These are phyloP conservation scores for Apiotrichum sp. DNA, from an alignment of 1,284 basidiomycete genomes.

Conservation along the genomic window DNA sequence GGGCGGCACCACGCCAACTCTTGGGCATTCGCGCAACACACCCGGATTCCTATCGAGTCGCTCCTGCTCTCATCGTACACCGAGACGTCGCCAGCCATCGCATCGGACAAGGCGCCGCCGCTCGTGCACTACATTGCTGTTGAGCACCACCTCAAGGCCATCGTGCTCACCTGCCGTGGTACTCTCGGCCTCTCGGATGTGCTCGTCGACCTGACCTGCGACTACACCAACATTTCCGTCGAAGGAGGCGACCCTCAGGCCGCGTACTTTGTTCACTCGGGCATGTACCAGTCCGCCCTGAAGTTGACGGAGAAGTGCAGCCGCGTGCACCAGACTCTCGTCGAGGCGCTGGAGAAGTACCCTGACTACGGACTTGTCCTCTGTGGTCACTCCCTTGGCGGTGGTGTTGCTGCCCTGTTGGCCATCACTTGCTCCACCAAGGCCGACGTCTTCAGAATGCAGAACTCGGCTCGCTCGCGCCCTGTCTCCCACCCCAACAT, in stretches of 20 bases:
- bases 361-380: conserved; percentile 51
- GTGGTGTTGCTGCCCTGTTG: conserved; percentile 49
- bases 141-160: conserved; percentile 48
- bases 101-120: conserved; percentile 44
- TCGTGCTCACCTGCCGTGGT: conserved; percentile 51
- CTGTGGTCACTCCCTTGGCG: conserved; percentile 51
- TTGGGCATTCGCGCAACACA: conserved; percentile 49
- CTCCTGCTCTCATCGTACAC: conserved; percentile 51
- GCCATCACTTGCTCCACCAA: conserved; percentile 42
- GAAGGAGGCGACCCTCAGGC: conserved; percentile 44
- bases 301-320: conserved; percentile 44
- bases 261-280: conserved; percentile 50
- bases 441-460: conserved; percentile 30
- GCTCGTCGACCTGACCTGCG: conserved; percentile 52
- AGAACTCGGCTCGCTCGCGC: conserved; percentile 18
- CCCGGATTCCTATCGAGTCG: conserved; percentile 49
- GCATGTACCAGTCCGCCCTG: conserved; percentile 50
- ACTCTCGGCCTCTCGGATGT: conserved; percentile 52
- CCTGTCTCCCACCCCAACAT: conserved; percentile 40
- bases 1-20: conserved; percentile 49
- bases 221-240: conserved; percentile 47
- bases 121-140: conserved; percentile 50
- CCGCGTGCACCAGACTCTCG: conserved; percentile 49
- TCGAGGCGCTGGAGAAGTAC: conserved; percentile 44
- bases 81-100: conserved; percentile 31